Conservation (phyloP, 1,284 basidiomycete genomes). For the Moesziomyces globuligerus region DNA sequence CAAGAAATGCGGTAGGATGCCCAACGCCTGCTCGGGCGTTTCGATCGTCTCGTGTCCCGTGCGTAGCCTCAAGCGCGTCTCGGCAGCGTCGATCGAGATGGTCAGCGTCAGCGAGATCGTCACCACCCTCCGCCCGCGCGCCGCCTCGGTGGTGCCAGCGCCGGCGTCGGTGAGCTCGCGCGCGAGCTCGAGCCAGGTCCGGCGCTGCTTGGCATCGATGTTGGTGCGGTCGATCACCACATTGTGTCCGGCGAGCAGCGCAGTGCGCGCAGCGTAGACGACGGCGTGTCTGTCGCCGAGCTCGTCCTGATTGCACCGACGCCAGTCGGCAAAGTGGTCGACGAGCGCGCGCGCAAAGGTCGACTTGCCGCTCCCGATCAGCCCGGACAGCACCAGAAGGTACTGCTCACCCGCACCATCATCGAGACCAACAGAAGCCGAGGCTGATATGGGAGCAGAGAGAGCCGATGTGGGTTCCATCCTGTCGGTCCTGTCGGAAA, state of each 20-base stretch:
- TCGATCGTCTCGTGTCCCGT: conserved; percentile 47
- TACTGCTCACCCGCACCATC: conserved; percentile 12
- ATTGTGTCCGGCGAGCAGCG: conserved; percentile 20
- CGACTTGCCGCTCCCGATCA: conserved; percentile 48
- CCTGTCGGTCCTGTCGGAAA: background rate
- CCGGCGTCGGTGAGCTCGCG: conserved; percentile 2
- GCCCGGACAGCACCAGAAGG: conserved; percentile 37
- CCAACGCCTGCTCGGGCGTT: conserved; percentile 23
- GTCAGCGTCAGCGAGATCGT: conserved; percentile 38
- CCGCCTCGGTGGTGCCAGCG: background rate
- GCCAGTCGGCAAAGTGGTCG: conserved; percentile 31
- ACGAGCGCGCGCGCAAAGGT: conserved; percentile 41
- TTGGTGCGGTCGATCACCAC: conserved; percentile 50
- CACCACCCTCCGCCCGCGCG: conserved; percentile 7
- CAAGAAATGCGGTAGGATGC: conserved; percentile 34
- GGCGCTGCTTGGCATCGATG: conserved; percentile 42
- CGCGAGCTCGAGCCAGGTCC: conserved; percentile 45
- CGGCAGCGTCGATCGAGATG: conserved; percentile 24
- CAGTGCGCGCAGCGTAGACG: conserved; percentile 19
- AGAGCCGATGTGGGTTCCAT: conserved; percentile 31
- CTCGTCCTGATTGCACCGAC: conserved; percentile 48
- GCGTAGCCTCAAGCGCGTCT: conserved; percentile 19
- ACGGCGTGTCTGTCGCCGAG: conserved; percentile 37
- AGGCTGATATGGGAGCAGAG: background rate
- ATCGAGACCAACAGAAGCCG: background rate